Base-by-base conservation (phyloP, 2,329 filamentous ascomycete genomes). In the Thielaviopsis ethacetica region DNA sequence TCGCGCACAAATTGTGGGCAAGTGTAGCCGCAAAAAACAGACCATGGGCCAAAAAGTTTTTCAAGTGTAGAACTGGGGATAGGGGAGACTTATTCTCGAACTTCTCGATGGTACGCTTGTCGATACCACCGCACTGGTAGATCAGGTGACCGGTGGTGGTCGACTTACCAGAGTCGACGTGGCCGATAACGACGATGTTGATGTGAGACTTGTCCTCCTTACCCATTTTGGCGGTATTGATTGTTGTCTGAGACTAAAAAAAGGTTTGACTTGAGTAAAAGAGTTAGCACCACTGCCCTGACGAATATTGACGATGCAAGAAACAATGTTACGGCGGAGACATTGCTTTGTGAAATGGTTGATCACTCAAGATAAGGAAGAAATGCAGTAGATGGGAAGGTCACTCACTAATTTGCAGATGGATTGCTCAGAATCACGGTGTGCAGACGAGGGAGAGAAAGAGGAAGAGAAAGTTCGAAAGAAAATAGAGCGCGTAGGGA, bases 81-180 rank as follows among this genome's bases (percentile, higher is more conserved):
- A 22, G 60, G 57, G 54, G 54, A 58, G 62, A 74, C 83, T 75
- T 78, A 94, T 98, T 98, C 91, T 98, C 93, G 85, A 98, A 98
- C 88, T 98, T 98, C 87, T 98, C 93, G 76, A 98, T 98, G 78
- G 91, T 97, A 90, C 93, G 91, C 84, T 91, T 90, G 88, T 98
- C 93, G 74, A 97, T 98, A 89, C 93, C 93, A 86, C 93, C 93
- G 83, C 93, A 97, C 87, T 98, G 91, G 90, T 97, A 97, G 88
- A 98, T 97, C 85, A 98, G 85, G 82, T 91, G 85, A 76, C 85
- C 83, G 70, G 77, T 86, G 75, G 91, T 96, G 76, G 91, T 96
- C 69, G 91, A 95, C 86, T 96, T 96, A 81, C 91, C 91, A 77
- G 90, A 95, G 80, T 95, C 90, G 88, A 95, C 91, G 85, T 95